Conservation (phyloP, 352 stramenopile genomes). For the Globisporangium polare region DNA sequence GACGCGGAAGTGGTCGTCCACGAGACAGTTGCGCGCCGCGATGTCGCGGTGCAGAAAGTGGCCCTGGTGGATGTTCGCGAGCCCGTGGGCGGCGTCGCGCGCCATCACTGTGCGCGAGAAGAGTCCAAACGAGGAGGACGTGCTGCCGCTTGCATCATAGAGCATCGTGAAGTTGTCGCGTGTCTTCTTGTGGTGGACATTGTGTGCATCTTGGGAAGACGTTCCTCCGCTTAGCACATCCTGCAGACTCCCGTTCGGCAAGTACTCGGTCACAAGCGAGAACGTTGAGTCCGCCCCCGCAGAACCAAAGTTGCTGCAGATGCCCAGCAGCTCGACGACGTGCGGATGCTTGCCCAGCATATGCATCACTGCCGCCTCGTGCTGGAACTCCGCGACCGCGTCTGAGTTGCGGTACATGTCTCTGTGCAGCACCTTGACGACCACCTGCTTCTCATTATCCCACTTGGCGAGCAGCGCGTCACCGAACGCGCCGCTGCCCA, state of each 20-base stretch:
- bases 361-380: conserved; percentile 72
- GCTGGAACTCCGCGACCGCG: conserved; percentile 46
- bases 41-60: conserved; percentile 67
- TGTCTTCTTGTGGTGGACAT: neutral
- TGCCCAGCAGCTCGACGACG: conserved; percentile 59
- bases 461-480: conserved; percentile 61
- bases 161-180: conserved; percentile 2
- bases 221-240: conserved; percentile 29
- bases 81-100: conserved; percentile 55
- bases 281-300: conserved; percentile 11
- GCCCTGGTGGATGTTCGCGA: conserved; percentile 62
- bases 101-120: conserved; percentile 68
- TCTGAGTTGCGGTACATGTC: conserved; percentile 42
- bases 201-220: neutral
- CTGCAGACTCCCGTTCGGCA: conserved; percentile 63
- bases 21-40: conserved; percentile 62
- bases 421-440: conserved; percentile 56
- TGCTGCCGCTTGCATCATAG: conserved; percentile 8
- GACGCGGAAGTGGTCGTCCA: conserved; percentile 57
- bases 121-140: conserved; percentile 21
- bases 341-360: conserved; percentile 72
- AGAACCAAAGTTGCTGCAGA: conserved; percentile 13
- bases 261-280: conserved; percentile 64
- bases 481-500: conserved; percentile 65
- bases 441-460: conserved; percentile 48